Percentiles rank a stretch among this genome's conserved stretches.
These are phyloP conservation scores for Pseudoperonospora humuli DNA, from an alignment of 352 stramenopile genomes.

Conservation along the genomic window DNA sequence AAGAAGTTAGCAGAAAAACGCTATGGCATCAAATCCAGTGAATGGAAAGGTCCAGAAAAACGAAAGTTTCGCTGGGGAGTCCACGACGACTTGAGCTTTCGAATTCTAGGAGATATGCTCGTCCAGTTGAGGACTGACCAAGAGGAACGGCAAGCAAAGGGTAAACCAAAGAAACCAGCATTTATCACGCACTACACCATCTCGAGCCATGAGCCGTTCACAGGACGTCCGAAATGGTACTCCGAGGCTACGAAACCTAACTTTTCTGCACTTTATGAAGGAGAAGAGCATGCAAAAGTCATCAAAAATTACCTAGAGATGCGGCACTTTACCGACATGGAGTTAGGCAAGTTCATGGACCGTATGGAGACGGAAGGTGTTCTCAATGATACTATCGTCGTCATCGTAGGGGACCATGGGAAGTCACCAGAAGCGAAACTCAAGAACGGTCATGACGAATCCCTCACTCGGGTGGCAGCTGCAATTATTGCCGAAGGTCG, in stretches of 20 bases:
- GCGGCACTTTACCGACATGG: conserved; percentile 50
- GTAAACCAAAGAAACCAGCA: conserved; percentile 26
- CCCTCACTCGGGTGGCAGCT: conserved; percentile 29
- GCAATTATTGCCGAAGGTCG: conserved; percentile 44
- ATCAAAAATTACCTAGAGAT: conserved; percentile 43
- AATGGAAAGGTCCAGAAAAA: conserved; percentile 20
- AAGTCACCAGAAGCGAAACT: conserved; percentile 33
- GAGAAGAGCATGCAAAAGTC: conserved; percentile 19
- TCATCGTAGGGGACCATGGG: conserved; percentile 49
- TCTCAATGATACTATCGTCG: conserved; percentile 48
- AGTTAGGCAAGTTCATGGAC: conserved; percentile 46
- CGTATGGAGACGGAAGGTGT: conserved; percentile 33
- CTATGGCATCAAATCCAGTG: conserved; percentile 21
- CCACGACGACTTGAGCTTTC: conserved; percentile 43
- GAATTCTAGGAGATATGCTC: conserved; percentile 39
- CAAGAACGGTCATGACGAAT: conserved; percentile 36
- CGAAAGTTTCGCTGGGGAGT: conserved; percentile 29
- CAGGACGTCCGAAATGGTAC: conserved; percentile 33
- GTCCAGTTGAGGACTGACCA: conserved; percentile 34
- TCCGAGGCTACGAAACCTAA: conserved; percentile 32
- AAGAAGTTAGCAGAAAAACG: conserved; percentile 25
- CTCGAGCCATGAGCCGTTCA: conserved; percentile 35
- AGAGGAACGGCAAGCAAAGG: conserved; percentile 3
- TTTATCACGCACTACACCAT: conserved; percentile 62
- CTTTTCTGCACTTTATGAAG: conserved; percentile 41